A percentile compares a stretch with the other conserved stretches of the same genome.
These are phyloP conservation scores for Kandelia obovata DNA, from an alignment of 345 rosid species.

Conservation along the genomic window DNA sequence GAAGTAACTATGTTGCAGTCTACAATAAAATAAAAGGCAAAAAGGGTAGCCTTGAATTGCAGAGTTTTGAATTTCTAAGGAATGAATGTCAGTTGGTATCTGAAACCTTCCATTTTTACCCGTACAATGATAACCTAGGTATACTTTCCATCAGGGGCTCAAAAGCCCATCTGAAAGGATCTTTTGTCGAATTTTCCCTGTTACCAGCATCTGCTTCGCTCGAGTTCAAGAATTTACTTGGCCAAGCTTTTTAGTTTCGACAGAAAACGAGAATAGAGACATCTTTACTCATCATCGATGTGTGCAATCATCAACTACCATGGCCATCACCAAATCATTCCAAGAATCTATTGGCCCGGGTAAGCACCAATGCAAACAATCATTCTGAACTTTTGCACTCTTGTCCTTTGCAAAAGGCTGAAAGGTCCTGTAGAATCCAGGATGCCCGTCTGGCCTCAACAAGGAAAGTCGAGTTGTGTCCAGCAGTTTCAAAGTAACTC, in stretches of 20 bases:
- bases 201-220: too few species aligned
- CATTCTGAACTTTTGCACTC: conserved; percentile 26
- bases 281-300: not conserved
- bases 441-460: conserved; percentile 37
- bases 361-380: conserved; percentile 43
- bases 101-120: too few species aligned
- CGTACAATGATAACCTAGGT: too few species aligned
- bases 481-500: conserved; percentile 25
- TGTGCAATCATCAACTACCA: conserved; percentile 11
- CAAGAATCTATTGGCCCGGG: conserved; percentile 48
- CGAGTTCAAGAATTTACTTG: not conserved
- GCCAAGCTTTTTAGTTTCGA: not conserved
- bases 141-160: too few species aligned
- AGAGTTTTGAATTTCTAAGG: too few species aligned
- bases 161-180: too few species aligned
- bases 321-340: conserved; percentile 39
- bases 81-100: too few species aligned
- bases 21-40: too few species aligned
- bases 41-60: too few species aligned
- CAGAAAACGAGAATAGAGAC: not conserved
- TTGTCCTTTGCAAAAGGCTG: conserved; percentile 24
- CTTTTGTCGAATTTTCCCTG: too few species aligned
- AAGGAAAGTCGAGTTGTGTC: conserved; percentile 29
- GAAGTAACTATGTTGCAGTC: too few species aligned
- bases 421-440: conserved; percentile 28